A percentile compares a stretch with the other conserved stretches of the same genome.
Conservation (phyloP, 257 asterid species). For the Fraxinus pennsylvanica region DNA sequence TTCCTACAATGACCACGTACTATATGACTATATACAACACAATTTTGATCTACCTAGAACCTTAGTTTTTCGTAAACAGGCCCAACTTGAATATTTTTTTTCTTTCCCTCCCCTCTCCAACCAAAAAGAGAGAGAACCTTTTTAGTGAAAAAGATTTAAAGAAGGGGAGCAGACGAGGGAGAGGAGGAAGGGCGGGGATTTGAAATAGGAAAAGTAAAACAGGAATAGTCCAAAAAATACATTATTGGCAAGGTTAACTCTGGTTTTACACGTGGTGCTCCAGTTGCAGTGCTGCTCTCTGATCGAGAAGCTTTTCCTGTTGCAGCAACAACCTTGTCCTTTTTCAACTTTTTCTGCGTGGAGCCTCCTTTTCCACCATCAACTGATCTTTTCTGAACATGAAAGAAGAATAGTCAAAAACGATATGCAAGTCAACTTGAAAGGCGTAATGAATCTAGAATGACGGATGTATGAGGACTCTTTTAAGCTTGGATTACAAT, state of each 20-base stretch:
- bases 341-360: slow-evolving; percentile 68
- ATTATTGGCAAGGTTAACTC: slow-evolving; percentile 81
- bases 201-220: not conserved
- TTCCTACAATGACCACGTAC: not conserved
- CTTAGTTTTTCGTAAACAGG: not conserved
- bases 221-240: slow-evolving; percentile 42
- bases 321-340: slow-evolving; percentile 75
- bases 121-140: not conserved
- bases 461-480: not conserved
- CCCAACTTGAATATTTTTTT: not conserved
- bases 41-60: not conserved
- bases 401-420: slow-evolving; percentile 20
- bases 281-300: slow-evolving; percentile 60
- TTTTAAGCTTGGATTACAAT: not conserved
- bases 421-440: slow-evolving; percentile 23
- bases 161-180: not conserved
- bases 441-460: not conserved
- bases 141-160: not conserved
- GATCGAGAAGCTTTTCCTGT: slow-evolving; percentile 73
- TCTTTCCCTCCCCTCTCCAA: not conserved
- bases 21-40: not conserved
- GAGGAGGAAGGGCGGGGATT: not conserved
- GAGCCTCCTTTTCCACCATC: slow-evolving; percentile 80
- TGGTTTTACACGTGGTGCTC: slow-evolving; percentile 86
- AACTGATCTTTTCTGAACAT: slow-evolving; percentile 63